Base-by-base conservation (phyloP, 345 rosid genomes). In the Eucalyptus microcorys region DNA sequence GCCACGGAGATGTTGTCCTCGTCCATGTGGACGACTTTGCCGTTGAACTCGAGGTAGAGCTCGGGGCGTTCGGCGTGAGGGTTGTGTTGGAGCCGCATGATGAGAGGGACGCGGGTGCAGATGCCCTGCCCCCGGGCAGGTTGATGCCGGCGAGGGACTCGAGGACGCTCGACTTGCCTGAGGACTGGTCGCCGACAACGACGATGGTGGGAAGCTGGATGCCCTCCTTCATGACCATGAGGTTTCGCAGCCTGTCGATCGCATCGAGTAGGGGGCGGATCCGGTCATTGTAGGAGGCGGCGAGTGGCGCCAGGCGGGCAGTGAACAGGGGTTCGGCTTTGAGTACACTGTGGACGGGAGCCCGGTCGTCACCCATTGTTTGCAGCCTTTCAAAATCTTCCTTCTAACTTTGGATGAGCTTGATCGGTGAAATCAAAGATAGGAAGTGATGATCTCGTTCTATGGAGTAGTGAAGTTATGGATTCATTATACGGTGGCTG, bases 141-240 rank as follows among this genome's bases (percentile, higher is more conserved):
- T 88, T 88, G 88, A 94, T 92, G 9, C 94, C 94, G 8, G 95
- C 94, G 2, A 93, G 91, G 4, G 95, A 89, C 90, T 95, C 96
- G 1, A 92, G 94, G 32, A 93, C 96, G 47, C 95, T 94, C 0
- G 95, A 94, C 88, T 93, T 94, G 1, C 96, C 94, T 0, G 94
- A 94, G 6, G 94, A 93, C 85, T 95, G 95, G 87, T 94, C 97
- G 3, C 95, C 95, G 1, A 92, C 94, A 2, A 95, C 95, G 7
- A 95, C 95, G 27, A 94, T 94, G 49, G 95, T 94, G 8, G 96
- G 95, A 9, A 93, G 94, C 84, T 93, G 94, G 5, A 95, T 95
- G 37, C 95, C 97, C 89, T 94, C 93, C 79, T 80, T 86, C 89
- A 88, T 91, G 7, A 95, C 92, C 88, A 59, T 88, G 8, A 93